Percentiles rank a stretch among this genome's conserved stretches.
phyloP scores from a whole-genome alignment of 2,329 filamentous ascomycete species.

The Beauveria medogensis region DNA sequence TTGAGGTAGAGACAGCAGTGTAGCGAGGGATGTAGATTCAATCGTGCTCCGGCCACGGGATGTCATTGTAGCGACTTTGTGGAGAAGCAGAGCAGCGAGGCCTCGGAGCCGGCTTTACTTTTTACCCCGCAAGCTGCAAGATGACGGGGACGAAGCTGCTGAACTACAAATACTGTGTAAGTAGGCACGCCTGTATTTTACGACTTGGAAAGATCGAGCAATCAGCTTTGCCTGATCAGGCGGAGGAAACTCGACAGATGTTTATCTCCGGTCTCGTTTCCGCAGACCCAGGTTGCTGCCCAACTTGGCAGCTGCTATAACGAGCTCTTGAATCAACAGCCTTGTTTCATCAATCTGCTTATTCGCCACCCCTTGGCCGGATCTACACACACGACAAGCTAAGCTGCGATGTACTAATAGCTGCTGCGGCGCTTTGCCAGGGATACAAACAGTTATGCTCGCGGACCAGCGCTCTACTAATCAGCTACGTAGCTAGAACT shows the following conservation, averaged over 20 bases:
- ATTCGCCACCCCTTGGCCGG: not conserved
- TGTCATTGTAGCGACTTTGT: not conserved
- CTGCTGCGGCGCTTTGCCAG: too few species aligned
- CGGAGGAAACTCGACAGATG: not conserved
- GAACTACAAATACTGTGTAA: not conserved
- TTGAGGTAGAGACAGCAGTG: too few species aligned
- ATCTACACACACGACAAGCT: not conserved
- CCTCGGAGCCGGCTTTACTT: conserved; percentile 10
- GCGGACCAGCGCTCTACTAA: too few species aligned
- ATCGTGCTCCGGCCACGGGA: too few species aligned
- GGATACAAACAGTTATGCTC: too few species aligned
- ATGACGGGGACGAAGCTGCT: not conserved
- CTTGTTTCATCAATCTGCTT: too few species aligned
- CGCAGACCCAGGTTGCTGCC: not conserved
- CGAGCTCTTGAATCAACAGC: too few species aligned
- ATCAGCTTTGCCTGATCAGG: not conserved
- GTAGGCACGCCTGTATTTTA: too few species aligned
- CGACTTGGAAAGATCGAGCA: too few species aligned
- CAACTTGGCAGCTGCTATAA: not conserved
- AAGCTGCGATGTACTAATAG: too few species aligned
- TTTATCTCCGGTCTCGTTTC: not conserved
- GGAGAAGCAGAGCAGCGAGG: not conserved
- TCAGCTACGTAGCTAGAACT: too few species aligned
- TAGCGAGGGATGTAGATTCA: too few species aligned
- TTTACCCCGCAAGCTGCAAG: conserved; percentile 2